These are phyloP conservation scores for Besnoitia besnoiti DNA, from an alignment of 169 alveolate species.

Conservation along the genomic window DNA sequence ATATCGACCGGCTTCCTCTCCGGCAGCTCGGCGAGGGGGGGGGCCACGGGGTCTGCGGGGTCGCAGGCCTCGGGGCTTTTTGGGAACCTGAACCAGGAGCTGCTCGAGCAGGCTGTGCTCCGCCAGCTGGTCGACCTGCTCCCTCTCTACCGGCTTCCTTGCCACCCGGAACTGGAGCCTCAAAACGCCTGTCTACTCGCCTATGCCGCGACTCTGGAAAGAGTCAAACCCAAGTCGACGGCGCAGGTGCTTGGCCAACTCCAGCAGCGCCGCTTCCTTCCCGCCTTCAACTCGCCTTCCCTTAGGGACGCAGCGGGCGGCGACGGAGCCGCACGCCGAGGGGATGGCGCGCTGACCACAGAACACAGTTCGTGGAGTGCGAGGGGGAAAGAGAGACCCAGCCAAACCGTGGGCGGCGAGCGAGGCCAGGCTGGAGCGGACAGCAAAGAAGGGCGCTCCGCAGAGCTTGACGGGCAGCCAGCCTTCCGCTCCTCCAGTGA, in stretches of 20 bases:
- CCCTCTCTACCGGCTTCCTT: conserved; percentile 43
- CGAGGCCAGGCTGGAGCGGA: background rate
- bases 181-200: conserved; percentile 43
- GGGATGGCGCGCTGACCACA: too few species aligned
- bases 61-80: background rate
- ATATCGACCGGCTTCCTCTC: background rate
- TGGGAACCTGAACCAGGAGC: conserved; percentile 38
- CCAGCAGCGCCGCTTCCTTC: conserved; percentile 23
- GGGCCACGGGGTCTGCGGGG: background rate
- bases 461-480: background rate
- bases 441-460: background rate
- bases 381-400: background rate
- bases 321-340: background rate
- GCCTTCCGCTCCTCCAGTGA: too few species aligned
- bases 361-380: too few species aligned
- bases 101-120: conserved; percentile 55
- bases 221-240: conserved; percentile 50
- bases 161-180: conserved; percentile 42
- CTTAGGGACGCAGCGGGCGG: background rate
- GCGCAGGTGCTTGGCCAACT: conserved; percentile 59
- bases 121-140: conserved; percentile 60
- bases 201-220: conserved; percentile 31
- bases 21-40: background rate
- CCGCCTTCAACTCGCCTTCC: conserved; percentile 7
- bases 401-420: background rate